Evolutionary conservation across 345 rosid genomes (phyloP).

Genomic region (Limnanthes douglasii): DNA sequence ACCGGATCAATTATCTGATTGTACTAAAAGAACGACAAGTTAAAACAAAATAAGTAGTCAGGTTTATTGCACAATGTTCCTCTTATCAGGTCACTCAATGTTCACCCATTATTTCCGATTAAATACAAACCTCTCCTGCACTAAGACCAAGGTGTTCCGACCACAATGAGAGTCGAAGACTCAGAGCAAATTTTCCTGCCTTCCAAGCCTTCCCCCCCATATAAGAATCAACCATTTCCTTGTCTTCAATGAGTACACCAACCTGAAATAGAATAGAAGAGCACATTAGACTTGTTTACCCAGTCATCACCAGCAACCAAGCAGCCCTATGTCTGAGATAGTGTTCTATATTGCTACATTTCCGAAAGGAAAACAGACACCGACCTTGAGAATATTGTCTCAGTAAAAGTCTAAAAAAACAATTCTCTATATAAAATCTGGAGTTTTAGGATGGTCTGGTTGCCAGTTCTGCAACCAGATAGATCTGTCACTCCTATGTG

Average conservation of each 20-base stretch:
- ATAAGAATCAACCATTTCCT: conserved; percentile 59
- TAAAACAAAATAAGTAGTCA: conserved; percentile 7
- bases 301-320: no score
- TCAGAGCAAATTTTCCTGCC: conserved; percentile 73
- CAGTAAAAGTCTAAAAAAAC: no score
- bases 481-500: no score
- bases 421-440: no score
- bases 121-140: conserved; percentile 50
- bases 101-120: no score
- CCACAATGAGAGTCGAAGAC: conserved; percentile 93
- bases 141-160: conserved; percentile 91
- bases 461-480: no score
- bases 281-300: conserved; percentile 1
- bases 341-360: no score
- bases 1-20: conserved; percentile 66
- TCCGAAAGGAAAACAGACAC: no score
- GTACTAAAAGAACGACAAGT: conserved; percentile 26
- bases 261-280: conserved; percentile 37
- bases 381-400: no score
- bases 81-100: no score
- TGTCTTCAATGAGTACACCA: conserved; percentile 82
- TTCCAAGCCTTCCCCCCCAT: conserved; percentile 97
- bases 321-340: no score
- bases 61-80: conserved; percentile 1
- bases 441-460: no score